Percentiles rank a stretch among this genome's conserved stretches.
These are phyloP conservation scores for Umbelopsis sp. DNA, from an alignment of 192 early-diverging fungal genomes.

Conservation along the genomic window DNA sequence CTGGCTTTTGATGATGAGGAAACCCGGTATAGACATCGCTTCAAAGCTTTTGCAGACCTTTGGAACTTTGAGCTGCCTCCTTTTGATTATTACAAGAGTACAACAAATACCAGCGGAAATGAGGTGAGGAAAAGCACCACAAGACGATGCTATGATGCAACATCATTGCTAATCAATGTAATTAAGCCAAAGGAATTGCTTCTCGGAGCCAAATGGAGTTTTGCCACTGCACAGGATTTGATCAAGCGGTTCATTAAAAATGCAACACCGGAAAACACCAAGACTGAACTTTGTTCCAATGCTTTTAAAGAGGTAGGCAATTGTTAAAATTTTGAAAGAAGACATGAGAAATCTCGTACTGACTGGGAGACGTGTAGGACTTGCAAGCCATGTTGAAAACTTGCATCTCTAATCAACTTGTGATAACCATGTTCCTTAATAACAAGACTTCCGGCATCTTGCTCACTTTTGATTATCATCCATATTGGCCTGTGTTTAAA, in stretches of 20 bases:
- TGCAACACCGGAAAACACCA: background rate
- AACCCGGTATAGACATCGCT: constrained; percentile 48
- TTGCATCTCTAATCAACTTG: constrained; percentile 35
- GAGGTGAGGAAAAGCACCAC: constrained; percentile 30
- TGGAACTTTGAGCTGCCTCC: constrained; percentile 35
- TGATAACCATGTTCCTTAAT: constrained; percentile 2
- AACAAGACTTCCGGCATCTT: background rate
- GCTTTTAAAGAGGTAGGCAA: constrained; percentile 27
- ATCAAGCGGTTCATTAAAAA: constrained; percentile 17
- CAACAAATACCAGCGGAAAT: constrained; percentile 26
- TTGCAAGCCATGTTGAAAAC: constrained; percentile 29
- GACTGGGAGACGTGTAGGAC: constrained; percentile 17
- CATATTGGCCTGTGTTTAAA: constrained; percentile 30
- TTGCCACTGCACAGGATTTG: constrained; percentile 22
- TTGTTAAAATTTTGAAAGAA: background rate
- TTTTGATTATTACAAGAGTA: constrained; percentile 29
- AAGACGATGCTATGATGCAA: background rate
- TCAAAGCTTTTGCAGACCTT: constrained; percentile 48
- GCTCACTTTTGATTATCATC: constrained; percentile 35
- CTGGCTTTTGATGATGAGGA: constrained; percentile 50
- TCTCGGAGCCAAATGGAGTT: constrained; percentile 8
- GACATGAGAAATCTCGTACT: background rate
- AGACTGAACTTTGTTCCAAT: constrained; percentile 32
- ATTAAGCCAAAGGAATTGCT: constrained; percentile 7
- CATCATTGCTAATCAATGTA: too few relatives aligned